Base-by-base conservation (phyloP, 345 rosid species). In the Adansonia digitata region DNA sequence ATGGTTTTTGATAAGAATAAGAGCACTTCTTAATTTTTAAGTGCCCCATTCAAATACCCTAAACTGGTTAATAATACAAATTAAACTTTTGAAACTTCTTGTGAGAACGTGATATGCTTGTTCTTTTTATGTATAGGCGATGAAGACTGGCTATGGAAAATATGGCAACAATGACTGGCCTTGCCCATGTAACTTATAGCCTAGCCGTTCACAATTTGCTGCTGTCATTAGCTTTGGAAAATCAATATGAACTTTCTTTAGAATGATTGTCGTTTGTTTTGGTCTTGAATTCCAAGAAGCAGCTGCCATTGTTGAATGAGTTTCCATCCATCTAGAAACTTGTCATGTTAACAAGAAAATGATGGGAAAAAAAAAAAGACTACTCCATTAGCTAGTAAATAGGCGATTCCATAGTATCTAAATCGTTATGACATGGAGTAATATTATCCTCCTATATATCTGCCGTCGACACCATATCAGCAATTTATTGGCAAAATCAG, bases 251-350 rank as follows among this genome's bases (percentile, higher is more conserved):
- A 31, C 15, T 18, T 34, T 35, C 59, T 18, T 48, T 48, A 12
- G 73, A 49, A 69, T 49, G 27, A 11, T 46, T 15, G 24, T 68
- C 27, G 18, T n/a, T 69, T 26, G 1, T 29, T 7, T 4, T 14
- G n/a, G 55, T 68, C 59, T 34, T 70, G 74, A 70, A 70, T 51
- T 70, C 61, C 61, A 34, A n/a, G 43, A 34, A 29, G 73, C 40
- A 51, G 74, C 74, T 48, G 74, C 45, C 59, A 17, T 70, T 70
- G 59, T 70, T 70, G 74, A 70, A 70, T 53, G 27, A 31, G 34
- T 27, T 9, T 27, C 1, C 3, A 27, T 27, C 9, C 56, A 18
- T 17, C 22, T 48, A 48, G 39, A 46, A 48, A 69, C 42, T 6
- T 14, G 40, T 17, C 17, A 67, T 67, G 20, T 43, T 40, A 14